phyloP scores from a whole-genome alignment of 169 alveolate genomes.

The Cyclospora cayetanensis region DNA sequence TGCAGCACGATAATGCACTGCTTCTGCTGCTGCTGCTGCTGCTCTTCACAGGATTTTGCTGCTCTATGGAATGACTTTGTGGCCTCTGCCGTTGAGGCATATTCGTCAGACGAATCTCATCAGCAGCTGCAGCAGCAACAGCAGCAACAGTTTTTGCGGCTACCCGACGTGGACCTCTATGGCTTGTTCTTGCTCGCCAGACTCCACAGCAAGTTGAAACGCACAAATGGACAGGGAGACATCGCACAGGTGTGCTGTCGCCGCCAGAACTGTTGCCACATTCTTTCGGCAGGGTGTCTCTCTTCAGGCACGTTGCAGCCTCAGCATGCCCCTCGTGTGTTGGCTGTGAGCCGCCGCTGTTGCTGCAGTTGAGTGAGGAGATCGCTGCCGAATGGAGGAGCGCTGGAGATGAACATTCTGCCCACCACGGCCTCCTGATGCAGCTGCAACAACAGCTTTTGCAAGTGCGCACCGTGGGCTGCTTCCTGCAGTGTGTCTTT shows the following conservation, averaged over 20 bases:
- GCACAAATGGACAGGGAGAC: not conserved
- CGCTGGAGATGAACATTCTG: not conserved
- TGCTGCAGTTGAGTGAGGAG: slow-evolving; percentile 16
- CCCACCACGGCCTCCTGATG: not conserved
- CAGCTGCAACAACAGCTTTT: not conserved
- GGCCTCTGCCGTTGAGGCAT: slow-evolving; percentile 15
- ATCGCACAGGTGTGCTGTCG: not conserved
- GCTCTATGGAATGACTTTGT: not conserved
- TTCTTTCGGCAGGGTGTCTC: not conserved
- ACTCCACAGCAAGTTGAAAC: not conserved
- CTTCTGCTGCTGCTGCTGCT: not conserved
- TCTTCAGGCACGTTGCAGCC: not conserved
- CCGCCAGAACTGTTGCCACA: not conserved
- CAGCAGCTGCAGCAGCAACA: slow-evolving; percentile 20
- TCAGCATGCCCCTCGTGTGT: not conserved
- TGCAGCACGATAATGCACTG: not conserved
- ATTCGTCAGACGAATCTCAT: not conserved
- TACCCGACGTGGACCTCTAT: not conserved
- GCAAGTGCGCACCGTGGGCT: not conserved
- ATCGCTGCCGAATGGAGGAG: not conserved
- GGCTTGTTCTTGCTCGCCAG: not conserved
- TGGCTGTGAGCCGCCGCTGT: not conserved
- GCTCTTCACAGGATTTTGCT: not conserved
- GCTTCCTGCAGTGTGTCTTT: too few relatives aligned
- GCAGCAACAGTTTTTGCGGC: slow-evolving; percentile 2